phyloP scores from a whole-genome alignment of 2,329 filamentous ascomycete genomes.

The Bipolaris sorokiniana region DNA sequence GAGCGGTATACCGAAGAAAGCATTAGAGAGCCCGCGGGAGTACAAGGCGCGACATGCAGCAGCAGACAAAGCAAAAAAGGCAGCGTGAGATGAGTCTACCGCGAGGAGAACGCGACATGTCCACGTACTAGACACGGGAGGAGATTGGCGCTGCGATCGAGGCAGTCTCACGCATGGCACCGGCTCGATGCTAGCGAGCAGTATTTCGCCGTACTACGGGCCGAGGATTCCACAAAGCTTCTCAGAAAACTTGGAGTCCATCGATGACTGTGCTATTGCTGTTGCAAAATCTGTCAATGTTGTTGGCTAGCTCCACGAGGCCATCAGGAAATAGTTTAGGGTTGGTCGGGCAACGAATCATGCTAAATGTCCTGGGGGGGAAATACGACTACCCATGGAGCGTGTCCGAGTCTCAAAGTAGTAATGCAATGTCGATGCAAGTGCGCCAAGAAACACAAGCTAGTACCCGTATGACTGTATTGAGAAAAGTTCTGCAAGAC shows the following conservation, averaged over 20 bases:
- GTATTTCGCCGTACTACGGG: slow-evolving; percentile 7
- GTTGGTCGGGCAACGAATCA: slow-evolving; percentile 1
- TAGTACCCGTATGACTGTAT: slow-evolving; percentile 13
- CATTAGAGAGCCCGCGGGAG: slow-evolving; percentile 80
- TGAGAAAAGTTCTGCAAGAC: slow-evolving; percentile 16
- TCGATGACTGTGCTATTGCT: slow-evolving; percentile 1
- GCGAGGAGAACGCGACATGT: background rate
- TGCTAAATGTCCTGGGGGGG: background rate
- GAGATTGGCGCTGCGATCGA: slow-evolving; percentile 8
- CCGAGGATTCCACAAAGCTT: slow-evolving; percentile 14
- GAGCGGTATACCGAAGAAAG: slow-evolving; percentile 58
- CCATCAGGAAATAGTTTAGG: background rate
- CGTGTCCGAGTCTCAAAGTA: slow-evolving; percentile 4
- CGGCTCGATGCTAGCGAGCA: slow-evolving; percentile 7
- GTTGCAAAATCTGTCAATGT: background rate
- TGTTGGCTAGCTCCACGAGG: slow-evolving; percentile 4
- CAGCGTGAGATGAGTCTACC: slow-evolving; percentile 16
- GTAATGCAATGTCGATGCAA: slow-evolving; percentile 9
- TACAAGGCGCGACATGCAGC: slow-evolving; percentile 73
- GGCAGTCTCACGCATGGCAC: slow-evolving; percentile 5
- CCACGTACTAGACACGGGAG: background rate
- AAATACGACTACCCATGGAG: slow-evolving; percentile 4
- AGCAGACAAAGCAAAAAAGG: slow-evolving; percentile 50
- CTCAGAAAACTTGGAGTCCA: slow-evolving; percentile 5
- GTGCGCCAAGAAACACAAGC: background rate